Percentiles rank a stretch among this genome's conserved stretches.
Conservation (phyloP, 352 stramenopile genomes). For the Phytophthora boehmeriae region DNA sequence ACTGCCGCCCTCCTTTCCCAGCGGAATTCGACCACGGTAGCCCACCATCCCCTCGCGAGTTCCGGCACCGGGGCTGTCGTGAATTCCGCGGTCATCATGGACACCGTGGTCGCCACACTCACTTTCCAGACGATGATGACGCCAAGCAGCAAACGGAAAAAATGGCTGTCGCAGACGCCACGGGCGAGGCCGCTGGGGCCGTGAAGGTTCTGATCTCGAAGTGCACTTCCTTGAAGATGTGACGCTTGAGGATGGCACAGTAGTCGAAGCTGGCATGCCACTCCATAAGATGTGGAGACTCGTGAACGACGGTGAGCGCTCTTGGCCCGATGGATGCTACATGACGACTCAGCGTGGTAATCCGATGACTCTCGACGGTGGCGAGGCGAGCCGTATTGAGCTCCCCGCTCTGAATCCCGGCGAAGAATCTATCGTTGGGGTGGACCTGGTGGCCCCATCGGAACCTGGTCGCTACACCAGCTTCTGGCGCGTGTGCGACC, state of each 20-base stretch:
- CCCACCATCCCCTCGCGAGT: slow-evolving; percentile 1
- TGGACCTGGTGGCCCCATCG: slow-evolving; percentile 41
- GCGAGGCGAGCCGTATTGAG: slow-evolving; percentile 30
- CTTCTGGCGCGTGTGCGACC: slow-evolving; percentile 83
- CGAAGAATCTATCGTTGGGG: slow-evolving; percentile 37
- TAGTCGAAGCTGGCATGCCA: slow-evolving; percentile 49
- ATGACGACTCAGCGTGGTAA: slow-evolving; percentile 47
- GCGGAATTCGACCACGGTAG: slow-evolving; percentile 5
- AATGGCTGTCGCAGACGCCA: slow-evolving; percentile 3
- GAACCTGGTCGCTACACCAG: slow-evolving; percentile 71
- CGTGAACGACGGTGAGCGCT: slow-evolving; percentile 59
- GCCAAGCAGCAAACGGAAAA: slow-evolving; percentile 8
- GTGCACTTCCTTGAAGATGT: slow-evolving; percentile 80
- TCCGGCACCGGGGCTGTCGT: slow-evolving; percentile 9
- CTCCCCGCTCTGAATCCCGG: slow-evolving; percentile 37
- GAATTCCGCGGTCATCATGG: slow-evolving; percentile 16
- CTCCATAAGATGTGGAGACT: slow-evolving; percentile 83
- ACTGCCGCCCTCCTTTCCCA: slow-evolving; percentile 8
- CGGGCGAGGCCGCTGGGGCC: slow-evolving; percentile 16
- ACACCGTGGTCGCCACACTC: slow-evolving; percentile 7
- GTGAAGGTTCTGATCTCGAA: slow-evolving; percentile 30
- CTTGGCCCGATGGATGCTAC: slow-evolving; percentile 60
- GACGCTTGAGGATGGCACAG: slow-evolving; percentile 74
- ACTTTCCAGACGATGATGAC: slow-evolving; percentile 13
- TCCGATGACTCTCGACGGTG: slow-evolving; percentile 38